phyloP scores from a whole-genome alignment of 441 rosid genomes.

The Flueggea neowawraea region DNA sequence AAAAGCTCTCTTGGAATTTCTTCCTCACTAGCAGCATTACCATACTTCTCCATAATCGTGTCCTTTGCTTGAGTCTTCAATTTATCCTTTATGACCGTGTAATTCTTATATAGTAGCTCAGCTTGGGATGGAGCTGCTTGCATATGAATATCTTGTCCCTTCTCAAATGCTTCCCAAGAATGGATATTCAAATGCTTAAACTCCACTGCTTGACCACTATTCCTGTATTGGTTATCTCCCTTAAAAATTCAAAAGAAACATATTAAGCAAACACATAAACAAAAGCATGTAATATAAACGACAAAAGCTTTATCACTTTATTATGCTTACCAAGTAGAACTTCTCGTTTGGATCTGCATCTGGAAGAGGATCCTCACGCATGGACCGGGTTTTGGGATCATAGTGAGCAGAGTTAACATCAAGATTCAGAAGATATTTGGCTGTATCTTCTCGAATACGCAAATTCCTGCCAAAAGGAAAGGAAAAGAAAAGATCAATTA shows the following conservation, averaged over 20 bases:
- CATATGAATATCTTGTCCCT: conserved; percentile 92
- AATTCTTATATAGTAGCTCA: conserved; percentile 62
- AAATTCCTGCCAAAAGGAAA: conserved; percentile 43
- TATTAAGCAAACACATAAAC: not conserved
- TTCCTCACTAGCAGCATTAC: conserved; percentile 78
- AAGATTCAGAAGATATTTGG: conserved; percentile 82
- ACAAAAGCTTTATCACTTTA: not conserved
- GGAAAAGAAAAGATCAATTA: not conserved
- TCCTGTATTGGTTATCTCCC: conserved; percentile 87
- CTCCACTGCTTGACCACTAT: conserved; percentile 87
- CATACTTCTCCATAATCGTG: conserved; percentile 73
- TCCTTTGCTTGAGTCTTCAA: conserved; percentile 63
- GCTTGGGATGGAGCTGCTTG: conserved; percentile 97
- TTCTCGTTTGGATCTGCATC: conserved; percentile 71
- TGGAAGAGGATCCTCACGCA: conserved; percentile 76
- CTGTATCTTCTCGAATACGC: conserved; percentile 92
- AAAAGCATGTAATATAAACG: not conserved
- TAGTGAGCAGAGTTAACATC: conserved; percentile 73
- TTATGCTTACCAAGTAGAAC: conserved; percentile 36
- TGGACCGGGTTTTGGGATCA: conserved; percentile 87
- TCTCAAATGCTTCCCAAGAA: conserved; percentile 89
- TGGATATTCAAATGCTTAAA: conserved; percentile 79
- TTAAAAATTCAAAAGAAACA: conserved; percentile 15
- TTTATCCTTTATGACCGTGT: conserved; percentile 63
- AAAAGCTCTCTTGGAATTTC: conserved; percentile 71